Evolutionary conservation across 2,329 filamentous ascomycete species (phyloP).

Genomic region (Calcarisporium arbuscula): DNA sequence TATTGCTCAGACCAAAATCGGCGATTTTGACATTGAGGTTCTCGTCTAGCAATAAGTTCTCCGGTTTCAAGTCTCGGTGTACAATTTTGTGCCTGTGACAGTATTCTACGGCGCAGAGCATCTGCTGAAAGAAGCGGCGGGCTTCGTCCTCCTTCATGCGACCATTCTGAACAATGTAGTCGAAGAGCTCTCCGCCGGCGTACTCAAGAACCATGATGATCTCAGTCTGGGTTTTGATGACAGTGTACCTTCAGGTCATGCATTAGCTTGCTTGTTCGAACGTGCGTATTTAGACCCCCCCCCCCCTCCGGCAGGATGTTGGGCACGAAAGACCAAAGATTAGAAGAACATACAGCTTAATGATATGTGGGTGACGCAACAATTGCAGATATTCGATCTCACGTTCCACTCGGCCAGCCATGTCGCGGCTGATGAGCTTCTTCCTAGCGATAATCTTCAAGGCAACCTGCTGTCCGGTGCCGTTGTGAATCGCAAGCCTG

Average conservation of each 20-base stretch:
- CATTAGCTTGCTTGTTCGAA: too few relatives aligned
- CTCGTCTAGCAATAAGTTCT: constrained; percentile 91
- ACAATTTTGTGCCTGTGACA: constrained; percentile 99
- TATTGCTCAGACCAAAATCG: constrained; percentile 97
- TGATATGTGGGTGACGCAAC: constrained; percentile 94
- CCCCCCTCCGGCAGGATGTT: too few relatives aligned
- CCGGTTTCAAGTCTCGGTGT: constrained; percentile 93
- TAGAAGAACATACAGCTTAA: constrained; percentile 74
- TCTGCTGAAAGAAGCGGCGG: constrained; percentile 98
- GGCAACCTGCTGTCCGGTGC: constrained; percentile 90
- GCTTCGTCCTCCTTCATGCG: constrained; percentile 86
- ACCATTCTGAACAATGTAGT: constrained; percentile 94
- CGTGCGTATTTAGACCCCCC: too few relatives aligned
- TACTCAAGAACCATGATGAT: constrained; percentile 99
- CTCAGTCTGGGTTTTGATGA: constrained; percentile 88
- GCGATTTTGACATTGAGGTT: constrained; percentile 98
- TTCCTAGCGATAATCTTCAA: constrained; percentile 96
- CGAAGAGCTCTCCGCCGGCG: constrained; percentile 91
- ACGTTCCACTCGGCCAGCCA: constrained; percentile 94
- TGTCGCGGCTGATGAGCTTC: constrained; percentile 93
- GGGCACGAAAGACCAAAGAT: too few relatives aligned
- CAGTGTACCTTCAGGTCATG: constrained; percentile 68
- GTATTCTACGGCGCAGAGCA: constrained; percentile 97
- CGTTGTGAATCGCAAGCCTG: constrained; percentile 88
- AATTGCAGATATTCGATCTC: constrained; percentile 98